phyloP scores from a whole-genome alignment of 108 stramenopile genomes.

The Fistulifera solaris region DNA sequence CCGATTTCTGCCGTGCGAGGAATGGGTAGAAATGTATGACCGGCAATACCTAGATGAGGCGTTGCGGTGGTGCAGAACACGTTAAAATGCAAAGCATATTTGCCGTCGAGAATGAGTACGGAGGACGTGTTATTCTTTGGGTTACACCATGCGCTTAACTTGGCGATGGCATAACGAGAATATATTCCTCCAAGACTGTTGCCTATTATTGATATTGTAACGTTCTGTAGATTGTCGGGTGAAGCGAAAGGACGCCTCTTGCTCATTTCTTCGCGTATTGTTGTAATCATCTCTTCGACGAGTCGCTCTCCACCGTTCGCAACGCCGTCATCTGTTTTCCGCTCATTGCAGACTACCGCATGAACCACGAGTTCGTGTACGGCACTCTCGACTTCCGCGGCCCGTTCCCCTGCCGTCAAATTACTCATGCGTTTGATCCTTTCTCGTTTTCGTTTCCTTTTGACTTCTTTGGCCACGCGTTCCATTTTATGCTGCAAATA shows the following conservation, averaged over 20 bases:
- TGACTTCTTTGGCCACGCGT: background rate
- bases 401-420: background rate
- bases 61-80: conserved; percentile 82
- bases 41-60: conserved; percentile 70
- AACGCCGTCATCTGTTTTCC: conserved; percentile 72
- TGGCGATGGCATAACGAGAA: conserved; percentile 69
- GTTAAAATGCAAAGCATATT: conserved; percentile 35
- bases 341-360: conserved; percentile 58
- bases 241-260: conserved; percentile 11
- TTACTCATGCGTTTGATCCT: background rate
- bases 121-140: background rate
- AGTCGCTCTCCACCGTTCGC: conserved; percentile 62
- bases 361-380: conserved; percentile 51
- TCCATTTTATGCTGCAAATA: conserved; percentile 35
- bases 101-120: conserved; percentile 24
- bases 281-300: conserved; percentile 53
- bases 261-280: conserved; percentile 42
- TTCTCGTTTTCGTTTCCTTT: conserved; percentile 3
- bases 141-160: conserved; percentile 20
- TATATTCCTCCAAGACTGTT: conserved; percentile 83
- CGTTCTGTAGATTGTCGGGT: conserved; percentile 2
- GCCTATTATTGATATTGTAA: conserved; percentile 75
- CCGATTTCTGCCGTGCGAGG: conserved; percentile 46
- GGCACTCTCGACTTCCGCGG: background rate
- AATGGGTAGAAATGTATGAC: conserved; percentile 67